Percentiles rank a stretch among this genome's conserved stretches.
phyloP scores from a whole-genome alignment of 192 early-diverging fungal species.

The Pecoramyces ruminantium region DNA sequence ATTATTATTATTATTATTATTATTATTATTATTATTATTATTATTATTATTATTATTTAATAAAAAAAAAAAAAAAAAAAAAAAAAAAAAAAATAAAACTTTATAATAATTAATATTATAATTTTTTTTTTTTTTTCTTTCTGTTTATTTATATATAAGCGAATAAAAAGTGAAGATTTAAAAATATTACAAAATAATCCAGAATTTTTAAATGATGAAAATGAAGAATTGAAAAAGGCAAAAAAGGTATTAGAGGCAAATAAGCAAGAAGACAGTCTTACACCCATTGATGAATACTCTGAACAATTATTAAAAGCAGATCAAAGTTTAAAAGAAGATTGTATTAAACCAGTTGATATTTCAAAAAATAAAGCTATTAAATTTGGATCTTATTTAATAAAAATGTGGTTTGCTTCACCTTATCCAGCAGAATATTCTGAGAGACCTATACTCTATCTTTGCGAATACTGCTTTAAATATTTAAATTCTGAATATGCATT shows the following conservation, averaged over 20 bases:
- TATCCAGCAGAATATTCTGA: slow-evolving; percentile 78
- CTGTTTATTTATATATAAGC: too few species aligned
- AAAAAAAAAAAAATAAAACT: too few species aligned
- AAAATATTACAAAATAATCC: neutral
- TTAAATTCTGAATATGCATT: slow-evolving; percentile 57
- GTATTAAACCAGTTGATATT: neutral
- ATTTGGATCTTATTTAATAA: slow-evolving; percentile 70
- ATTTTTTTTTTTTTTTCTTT: too few species aligned
- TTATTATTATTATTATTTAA: too few species aligned
- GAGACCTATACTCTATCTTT: slow-evolving; percentile 57
- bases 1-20: too few species aligned
- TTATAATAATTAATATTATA: too few species aligned
- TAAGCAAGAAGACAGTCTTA: neutral
- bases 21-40: too few species aligned
- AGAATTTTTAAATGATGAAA: neutral
- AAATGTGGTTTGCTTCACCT: slow-evolving; percentile 86
- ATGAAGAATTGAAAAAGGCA: neutral
- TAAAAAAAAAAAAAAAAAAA: too few species aligned
- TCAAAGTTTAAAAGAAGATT: neutral
- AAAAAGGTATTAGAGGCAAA: neutral
- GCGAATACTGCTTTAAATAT: slow-evolving; percentile 88
- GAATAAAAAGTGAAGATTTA: neutral
- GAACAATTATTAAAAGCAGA: neutral
- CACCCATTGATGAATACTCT: neutral
- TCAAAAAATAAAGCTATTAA: slow-evolving; percentile 15